phyloP scores from a whole-genome alignment of 768 basidiomycete species.

The Mycena crocata region DNA sequence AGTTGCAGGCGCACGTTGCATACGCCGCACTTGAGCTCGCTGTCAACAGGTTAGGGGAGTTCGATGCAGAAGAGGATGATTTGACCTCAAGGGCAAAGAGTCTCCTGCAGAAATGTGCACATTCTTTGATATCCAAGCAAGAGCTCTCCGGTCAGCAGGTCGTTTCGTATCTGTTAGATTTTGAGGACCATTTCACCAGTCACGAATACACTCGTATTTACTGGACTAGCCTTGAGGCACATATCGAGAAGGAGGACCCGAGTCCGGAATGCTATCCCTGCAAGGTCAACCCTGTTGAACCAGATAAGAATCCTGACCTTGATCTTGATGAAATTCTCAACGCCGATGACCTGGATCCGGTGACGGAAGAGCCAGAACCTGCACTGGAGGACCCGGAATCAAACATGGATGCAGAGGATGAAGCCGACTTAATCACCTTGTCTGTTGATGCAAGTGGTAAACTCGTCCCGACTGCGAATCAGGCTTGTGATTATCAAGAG shows the following conservation, averaged over 20 bases:
- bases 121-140: not conserved
- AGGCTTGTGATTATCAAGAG: not conserved
- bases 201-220: not conserved
- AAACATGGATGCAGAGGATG: too few relatives aligned
- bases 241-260: not conserved
- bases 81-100: not conserved
- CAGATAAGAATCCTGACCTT: too few relatives aligned
- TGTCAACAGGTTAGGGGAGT: not conserved
- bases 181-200: not conserved
- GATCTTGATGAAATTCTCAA: too few relatives aligned
- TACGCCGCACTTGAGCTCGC: not conserved
- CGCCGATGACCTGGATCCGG: too few relatives aligned
- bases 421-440: too few relatives aligned
- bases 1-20: not conserved
- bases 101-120: not conserved
- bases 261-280: not conserved
- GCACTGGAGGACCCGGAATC: too few relatives aligned
- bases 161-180: not conserved
- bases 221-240: not conserved
- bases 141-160: not conserved
- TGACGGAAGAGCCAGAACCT: too few relatives aligned
- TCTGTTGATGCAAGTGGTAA: not conserved
- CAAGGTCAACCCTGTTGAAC: too few relatives aligned
- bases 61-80: not conserved
- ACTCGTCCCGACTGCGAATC: not conserved